Conservation (phyloP, 768 basidiomycete species). For the Peribolospora baueri region DNA sequence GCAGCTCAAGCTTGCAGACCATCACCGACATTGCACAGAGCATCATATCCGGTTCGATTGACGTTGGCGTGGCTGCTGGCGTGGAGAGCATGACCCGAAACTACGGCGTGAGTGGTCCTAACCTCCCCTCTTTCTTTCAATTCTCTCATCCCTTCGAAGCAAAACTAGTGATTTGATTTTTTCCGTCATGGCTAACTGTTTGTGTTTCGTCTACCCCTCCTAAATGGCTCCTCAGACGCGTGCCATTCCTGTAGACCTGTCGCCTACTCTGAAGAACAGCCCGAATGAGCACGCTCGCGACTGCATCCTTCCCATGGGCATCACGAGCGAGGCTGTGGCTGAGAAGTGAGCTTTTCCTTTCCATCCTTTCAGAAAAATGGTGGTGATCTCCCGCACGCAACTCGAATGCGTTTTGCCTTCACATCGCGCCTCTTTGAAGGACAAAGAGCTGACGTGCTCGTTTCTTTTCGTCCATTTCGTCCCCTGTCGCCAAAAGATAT, state of each 20-base stretch:
- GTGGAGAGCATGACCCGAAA: slow-evolving; percentile 24
- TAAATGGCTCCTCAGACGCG: slow-evolving; percentile 11
- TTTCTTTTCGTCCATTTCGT: no score
- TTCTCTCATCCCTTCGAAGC: neutral
- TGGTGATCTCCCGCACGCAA: neutral
- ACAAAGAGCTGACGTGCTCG: no score
- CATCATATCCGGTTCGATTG: slow-evolving; percentile 23
- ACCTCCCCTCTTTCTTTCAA: neutral
- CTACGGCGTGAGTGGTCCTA: slow-evolving; percentile 16
- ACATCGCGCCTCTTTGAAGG: no score
- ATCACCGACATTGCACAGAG: slow-evolving; percentile 17
- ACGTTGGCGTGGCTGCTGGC: slow-evolving; percentile 23
- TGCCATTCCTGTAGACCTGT: slow-evolving; percentile 10
- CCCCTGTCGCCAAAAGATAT: no score
- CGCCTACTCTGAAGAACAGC: slow-evolving; percentile 13
- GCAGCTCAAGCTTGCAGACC: slow-evolving; percentile 22
- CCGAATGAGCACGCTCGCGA: slow-evolving; percentile 22
- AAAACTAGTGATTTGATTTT: neutral
- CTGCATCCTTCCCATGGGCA: slow-evolving; percentile 24
- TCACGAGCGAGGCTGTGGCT: slow-evolving; percentile 25
- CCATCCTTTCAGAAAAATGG: slow-evolving; percentile 6
- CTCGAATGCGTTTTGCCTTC: neutral
- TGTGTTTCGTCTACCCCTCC: no score
- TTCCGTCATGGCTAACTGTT: slow-evolving; percentile 11
- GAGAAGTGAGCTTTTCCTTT: slow-evolving; percentile 21